Evolutionary conservation across 805 yeast genomes (phyloP), one percentile per base, ranked within the genome.

Genomic region (Kazachstania psychrophila): DNA sequence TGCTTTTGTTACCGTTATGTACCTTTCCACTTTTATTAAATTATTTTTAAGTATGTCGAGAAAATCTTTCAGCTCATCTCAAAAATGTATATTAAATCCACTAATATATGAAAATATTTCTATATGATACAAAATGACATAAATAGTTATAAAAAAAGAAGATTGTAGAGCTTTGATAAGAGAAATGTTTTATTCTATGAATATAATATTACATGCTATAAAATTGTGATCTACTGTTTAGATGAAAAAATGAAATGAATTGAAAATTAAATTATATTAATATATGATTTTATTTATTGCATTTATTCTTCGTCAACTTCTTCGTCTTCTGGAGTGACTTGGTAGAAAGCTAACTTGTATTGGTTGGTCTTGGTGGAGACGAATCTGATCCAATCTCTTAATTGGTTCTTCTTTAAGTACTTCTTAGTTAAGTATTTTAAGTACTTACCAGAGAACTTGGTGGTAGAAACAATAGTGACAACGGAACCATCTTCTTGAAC

Each of bases 371-470:
- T 82, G 65, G 82, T 79, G 53, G 97, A 84, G 56, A 89, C 95
- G 64, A 89, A 88, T 79, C 97, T 92, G 73, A 89, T 88, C 97
- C 97, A 89, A 78, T 92, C 97, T 79, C 96, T 87, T 77, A 89
- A 84, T 75, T 85, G 94, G 89, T 88, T 86, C 85, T 92, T 92
- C 95, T 89, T 94, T 73, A 92, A 85, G 92, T 85, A 92, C 79
- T 94, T 89, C 87, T 92, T 94, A 65, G 97, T 85, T 68, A 92
- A 77, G 94, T 92, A 92, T 79, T 94, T 92, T 70, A 89, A 81
- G 94, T 92, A 92, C 77, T 94, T 89, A 75, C 98, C 99, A 57
- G 96, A 88, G 92, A 92, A 89, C 75, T 86, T 81, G 71, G 94
- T 71, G 71, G 81, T 78, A 54, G 96, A 74, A 54, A 74, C 77